phyloP scores from a whole-genome alignment of 2,329 filamentous ascomycete genomes.

The Epichloe uncinata region DNA sequence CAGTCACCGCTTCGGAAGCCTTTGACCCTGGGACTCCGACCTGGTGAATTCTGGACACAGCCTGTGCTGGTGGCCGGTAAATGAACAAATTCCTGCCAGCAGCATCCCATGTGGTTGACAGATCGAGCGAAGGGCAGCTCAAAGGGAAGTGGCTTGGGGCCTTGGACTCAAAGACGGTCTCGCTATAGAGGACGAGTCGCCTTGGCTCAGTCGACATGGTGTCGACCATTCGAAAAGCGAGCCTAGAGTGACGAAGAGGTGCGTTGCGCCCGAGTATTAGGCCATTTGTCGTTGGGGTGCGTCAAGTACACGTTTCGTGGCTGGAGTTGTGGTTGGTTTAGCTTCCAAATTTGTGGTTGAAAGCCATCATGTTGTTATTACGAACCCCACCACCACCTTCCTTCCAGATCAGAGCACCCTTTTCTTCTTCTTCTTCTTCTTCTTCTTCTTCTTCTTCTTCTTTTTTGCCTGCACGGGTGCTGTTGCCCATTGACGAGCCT shows the following conservation, averaged over 20 bases:
- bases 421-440: not conserved
- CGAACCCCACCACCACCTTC: not conserved
- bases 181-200: slow-evolving; percentile 36
- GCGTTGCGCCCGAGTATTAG: not conserved
- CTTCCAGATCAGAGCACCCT: not conserved
- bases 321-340: not conserved
- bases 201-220: slow-evolving; percentile 15
- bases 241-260: not conserved
- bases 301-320: not conserved
- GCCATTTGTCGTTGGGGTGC: not conserved
- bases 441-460: not conserved
- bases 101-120: slow-evolving; percentile 59
- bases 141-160: slow-evolving; percentile 47
- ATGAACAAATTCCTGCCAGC: slow-evolving; percentile 57
- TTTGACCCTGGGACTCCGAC: slow-evolving; percentile 25
- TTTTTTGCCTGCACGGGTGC: not conserved
- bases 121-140: slow-evolving; percentile 75
- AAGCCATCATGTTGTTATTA: not conserved
- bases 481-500: not conserved
- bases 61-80: slow-evolving; percentile 65
- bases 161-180: slow-evolving; percentile 42
- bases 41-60: slow-evolving; percentile 39
- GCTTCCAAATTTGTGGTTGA: not conserved
- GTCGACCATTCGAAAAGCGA: not conserved
- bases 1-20: slow-evolving; percentile 29